phyloP scores from a whole-genome alignment of 352 stramenopile genomes.

The Blastocystis sp. region DNA sequence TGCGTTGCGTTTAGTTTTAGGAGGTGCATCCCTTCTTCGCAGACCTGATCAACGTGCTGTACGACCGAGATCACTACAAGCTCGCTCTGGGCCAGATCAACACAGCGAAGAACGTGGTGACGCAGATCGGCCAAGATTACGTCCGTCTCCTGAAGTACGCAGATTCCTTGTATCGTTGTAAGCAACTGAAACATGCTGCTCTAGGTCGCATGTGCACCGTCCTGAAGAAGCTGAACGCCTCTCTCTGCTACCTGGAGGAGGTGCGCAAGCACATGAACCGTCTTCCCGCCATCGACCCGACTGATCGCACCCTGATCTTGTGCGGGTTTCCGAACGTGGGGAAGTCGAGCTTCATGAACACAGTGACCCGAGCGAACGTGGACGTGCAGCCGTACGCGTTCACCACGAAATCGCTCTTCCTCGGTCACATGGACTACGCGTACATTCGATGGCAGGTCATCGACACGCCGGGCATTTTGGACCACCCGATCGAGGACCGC shows the following conservation, averaged over 20 bases:
- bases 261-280: slow-evolving; percentile 95
- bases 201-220: slow-evolving; percentile 98
- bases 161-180: slow-evolving; percentile 97
- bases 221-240: slow-evolving; percentile 96
- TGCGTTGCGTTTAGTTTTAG: background rate
- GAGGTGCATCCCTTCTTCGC: slow-evolving; percentile 97
- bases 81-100: slow-evolving; percentile 97
- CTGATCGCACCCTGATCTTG: slow-evolving; percentile 94
- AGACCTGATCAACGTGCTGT: slow-evolving; percentile 99
- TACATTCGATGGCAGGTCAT: slow-evolving; percentile 97
- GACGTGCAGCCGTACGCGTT: slow-evolving; percentile 99
- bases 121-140: slow-evolving; percentile 95
- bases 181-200: slow-evolving; percentile 97
- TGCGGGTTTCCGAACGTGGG: slow-evolving; percentile 99
- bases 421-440: slow-evolving; percentile 98
- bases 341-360: slow-evolving; percentile 99
- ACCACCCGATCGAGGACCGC: slow-evolving; percentile 94
- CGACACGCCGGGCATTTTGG: slow-evolving; percentile 97
- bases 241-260: slow-evolving; percentile 91
- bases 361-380: slow-evolving; percentile 96
- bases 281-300: slow-evolving; percentile 95
- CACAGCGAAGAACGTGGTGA: slow-evolving; percentile 91
- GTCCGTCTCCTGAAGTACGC: slow-evolving; percentile 99
- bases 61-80: slow-evolving; percentile 99
- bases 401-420: slow-evolving; percentile 98